These are phyloP conservation scores for Colletotrichum sp. DNA, from an alignment of 2,329 filamentous ascomycete species.

Conservation along the genomic window DNA sequence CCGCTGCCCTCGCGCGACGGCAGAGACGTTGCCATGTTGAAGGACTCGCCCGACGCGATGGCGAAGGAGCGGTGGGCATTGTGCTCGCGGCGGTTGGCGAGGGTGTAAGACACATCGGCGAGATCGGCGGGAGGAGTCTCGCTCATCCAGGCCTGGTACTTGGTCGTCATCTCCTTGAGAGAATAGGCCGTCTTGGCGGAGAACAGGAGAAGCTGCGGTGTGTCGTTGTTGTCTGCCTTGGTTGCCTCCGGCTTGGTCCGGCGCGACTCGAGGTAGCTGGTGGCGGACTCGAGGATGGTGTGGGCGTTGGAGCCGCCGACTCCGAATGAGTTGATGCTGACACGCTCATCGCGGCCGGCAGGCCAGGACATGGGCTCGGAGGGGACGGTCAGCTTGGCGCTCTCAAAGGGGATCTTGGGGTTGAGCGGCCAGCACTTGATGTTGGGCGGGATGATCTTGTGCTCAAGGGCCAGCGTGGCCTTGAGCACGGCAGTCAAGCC, in stretches of 20 bases:
- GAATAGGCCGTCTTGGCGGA: conserved; percentile 25
- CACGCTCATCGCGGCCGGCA: conserved; percentile 46
- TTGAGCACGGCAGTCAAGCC: conserved; percentile 31
- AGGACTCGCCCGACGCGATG: conserved; percentile 5
- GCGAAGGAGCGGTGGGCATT: conserved; percentile 27
- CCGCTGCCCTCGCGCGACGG: background rate
- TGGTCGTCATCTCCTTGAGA: conserved; percentile 17
- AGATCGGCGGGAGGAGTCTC: background rate
- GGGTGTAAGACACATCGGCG: conserved; percentile 32
- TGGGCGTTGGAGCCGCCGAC: conserved; percentile 17
- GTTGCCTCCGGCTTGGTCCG: background rate
- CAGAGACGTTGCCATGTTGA: conserved; percentile 8
- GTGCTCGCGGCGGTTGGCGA: conserved; percentile 30
- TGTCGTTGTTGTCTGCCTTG: background rate
- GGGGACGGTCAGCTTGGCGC: conserved; percentile 35
- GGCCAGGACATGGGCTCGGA: background rate
- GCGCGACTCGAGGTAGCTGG: background rate
- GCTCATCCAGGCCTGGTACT: background rate
- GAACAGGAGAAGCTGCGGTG: background rate
- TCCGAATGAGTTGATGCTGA: conserved; percentile 52
- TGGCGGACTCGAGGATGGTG: conserved; percentile 22
- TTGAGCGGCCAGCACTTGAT: conserved; percentile 31
- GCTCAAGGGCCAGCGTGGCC: conserved; percentile 30
- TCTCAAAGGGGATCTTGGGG: conserved; percentile 26
- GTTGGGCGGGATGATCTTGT: conserved; percentile 32